phyloP scores from a whole-genome alignment of 768 basidiomycete species.

The Hirschioporus abietinus region DNA sequence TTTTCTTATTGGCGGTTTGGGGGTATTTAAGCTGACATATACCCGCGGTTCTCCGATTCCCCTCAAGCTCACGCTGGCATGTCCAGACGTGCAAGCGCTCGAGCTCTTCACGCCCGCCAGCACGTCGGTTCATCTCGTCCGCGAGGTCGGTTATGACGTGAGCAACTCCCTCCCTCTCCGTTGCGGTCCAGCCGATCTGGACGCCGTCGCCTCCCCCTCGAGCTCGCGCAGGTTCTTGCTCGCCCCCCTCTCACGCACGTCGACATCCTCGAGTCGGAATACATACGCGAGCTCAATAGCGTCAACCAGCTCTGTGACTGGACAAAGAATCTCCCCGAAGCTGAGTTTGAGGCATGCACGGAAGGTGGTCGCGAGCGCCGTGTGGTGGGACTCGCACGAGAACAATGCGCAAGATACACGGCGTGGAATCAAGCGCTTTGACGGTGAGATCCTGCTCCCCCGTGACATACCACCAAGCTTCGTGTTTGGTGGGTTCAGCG shows the following conservation, averaged over 20 bases:
- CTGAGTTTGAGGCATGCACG: conserved; percentile 3
- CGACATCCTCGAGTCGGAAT: neutral
- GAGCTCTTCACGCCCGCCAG: conserved; percentile 15
- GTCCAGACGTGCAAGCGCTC: conserved; percentile 15
- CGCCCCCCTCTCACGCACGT: neutral
- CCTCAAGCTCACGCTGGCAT: conserved; percentile 10
- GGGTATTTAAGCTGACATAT: conserved; percentile 19
- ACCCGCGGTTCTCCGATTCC: conserved; percentile 18
- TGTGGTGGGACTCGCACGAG: conserved; percentile 12
- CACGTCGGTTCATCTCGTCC: conserved; percentile 14
- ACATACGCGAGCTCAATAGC: conserved; percentile 6
- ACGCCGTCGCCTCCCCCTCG: neutral
- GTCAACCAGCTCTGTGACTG: neutral
- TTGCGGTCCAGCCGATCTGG: neutral
- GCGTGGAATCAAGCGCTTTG: conserved; percentile 6
- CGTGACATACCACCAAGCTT: conserved; percentile 19
- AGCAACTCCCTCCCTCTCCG: neutral
- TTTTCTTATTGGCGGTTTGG: neutral
- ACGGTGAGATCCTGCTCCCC: conserved; percentile 17
- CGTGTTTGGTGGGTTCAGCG: conserved; percentile 38
- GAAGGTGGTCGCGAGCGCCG: conserved; percentile 13
- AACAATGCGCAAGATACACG: neutral
- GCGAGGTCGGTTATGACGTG: conserved; percentile 11
- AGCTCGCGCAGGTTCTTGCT: neutral
- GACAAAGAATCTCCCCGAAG: neutral